Evolutionary conservation across 2,329 filamentous ascomycete species (phyloP), one percentile per base, ranked within the genome.

Genomic region (Verticillium dahliae): DNA sequence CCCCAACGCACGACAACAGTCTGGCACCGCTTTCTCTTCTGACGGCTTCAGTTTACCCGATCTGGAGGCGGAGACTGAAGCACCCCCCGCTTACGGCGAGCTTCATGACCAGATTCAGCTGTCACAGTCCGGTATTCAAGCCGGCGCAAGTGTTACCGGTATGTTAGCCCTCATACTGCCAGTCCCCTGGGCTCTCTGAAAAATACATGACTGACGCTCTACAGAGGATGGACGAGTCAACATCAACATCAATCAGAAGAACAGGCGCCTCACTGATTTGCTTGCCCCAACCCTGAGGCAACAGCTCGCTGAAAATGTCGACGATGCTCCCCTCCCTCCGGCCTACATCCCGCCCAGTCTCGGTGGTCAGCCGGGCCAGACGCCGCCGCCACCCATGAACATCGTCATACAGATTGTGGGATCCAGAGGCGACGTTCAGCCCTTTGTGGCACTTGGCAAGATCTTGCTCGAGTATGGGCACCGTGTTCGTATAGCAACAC

Each of bases 321-420:
- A 60, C 39, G 66, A 69, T 61, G 67, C 78, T 31, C 76, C 80
- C 62, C 81, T 88, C 2, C 87, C 88, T 33, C 86, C 87, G 1
- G 81, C 85, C 37, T 92, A 91, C 68, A 87, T 92, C 52, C 89
- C 90, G 1, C 85, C 88, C n/a, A 88, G 84, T 45, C 79, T 93
- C 2, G 88, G 88, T 60, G 88, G 88, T 41, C 79, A 80, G 58
- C 85, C 85, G 2, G 78, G 78, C 31, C 83, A 88, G 68, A 79
- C 74, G 3, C 81, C 81, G 1, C 83, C 85, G 4, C 83, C 85
- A 1, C 77, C 75, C 45, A 77, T 90, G 61, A 91, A 91, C 72
- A 80, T 92, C 35, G 89, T 90, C 50, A 86, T 92, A 59, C 89
- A 91, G 67, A 88, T 91, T 31, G 88, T 91, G 13, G 89, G 89